A percentile compares a stretch with the other conserved stretches of the same genome.
Evolutionary conservation across 495 filamentous ascomycete genomes (phyloP).

Genomic region (Antarctomyces pellizariae): DNA sequence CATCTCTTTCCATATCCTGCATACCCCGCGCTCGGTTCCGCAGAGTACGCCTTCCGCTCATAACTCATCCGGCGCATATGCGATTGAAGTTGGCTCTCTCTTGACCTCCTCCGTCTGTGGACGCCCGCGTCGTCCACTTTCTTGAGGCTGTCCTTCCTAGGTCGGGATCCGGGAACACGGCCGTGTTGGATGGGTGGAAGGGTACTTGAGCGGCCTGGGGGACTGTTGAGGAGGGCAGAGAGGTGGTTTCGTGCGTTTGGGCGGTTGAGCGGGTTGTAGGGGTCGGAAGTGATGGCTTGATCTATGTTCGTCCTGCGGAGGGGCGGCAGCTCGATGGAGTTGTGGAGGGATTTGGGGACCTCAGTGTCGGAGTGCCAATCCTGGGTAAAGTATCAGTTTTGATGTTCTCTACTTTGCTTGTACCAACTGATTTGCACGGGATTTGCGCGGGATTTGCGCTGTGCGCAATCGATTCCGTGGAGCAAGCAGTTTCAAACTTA

Average conservation of each 20-base stretch:
- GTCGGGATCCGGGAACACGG: too few species aligned
- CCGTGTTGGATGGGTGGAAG: slow-evolving; percentile 63
- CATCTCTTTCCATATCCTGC: slow-evolving; percentile 66
- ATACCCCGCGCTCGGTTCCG: slow-evolving; percentile 59
- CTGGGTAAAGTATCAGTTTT: slow-evolving; percentile 8
- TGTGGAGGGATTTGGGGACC: slow-evolving; percentile 32
- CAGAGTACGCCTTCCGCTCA: slow-evolving; percentile 62
- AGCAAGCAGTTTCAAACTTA: too few species aligned
- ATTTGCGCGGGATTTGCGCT: too few species aligned
- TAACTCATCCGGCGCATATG: slow-evolving; percentile 41
- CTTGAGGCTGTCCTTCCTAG: too few species aligned
- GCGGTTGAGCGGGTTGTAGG: too few species aligned
- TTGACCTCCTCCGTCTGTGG: slow-evolving; percentile 60
- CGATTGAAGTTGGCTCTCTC: slow-evolving; percentile 19
- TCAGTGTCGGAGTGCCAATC: slow-evolving; percentile 22
- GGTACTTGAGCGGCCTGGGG: slow-evolving; percentile 68
- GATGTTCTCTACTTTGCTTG: not conserved
- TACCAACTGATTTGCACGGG: too few species aligned
- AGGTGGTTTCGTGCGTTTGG: too few species aligned
- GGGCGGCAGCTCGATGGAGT: slow-evolving; percentile 51
- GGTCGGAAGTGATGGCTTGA: slow-evolving; percentile 41
- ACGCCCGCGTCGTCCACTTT: too few species aligned
- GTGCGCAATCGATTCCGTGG: too few species aligned
- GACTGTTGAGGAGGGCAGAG: slow-evolving; percentile 60
- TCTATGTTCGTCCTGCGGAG: slow-evolving; percentile 34